Percentiles rank a stretch among this genome's conserved stretches.
Conservation (phyloP, 202 grass and related monocot species). For the Carex arenaria region DNA sequence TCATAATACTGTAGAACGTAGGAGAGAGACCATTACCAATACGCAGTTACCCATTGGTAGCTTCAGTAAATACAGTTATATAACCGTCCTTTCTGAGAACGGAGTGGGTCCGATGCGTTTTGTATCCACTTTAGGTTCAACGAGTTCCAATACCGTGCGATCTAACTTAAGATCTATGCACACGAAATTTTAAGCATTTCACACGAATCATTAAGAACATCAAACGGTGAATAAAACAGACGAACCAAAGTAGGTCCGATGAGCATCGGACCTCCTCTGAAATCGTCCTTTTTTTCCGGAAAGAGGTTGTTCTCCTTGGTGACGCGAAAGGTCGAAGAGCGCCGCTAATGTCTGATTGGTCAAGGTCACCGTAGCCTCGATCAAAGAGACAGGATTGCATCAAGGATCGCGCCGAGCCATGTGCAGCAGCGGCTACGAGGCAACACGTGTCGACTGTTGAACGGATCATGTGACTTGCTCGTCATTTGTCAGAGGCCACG, state of each 20-base stretch:
- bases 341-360: neutral
- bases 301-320: neutral
- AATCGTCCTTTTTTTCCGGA: neutral
- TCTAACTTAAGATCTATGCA: no score
- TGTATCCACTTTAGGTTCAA: no score
- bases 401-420: neutral
- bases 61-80: neutral
- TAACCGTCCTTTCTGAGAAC: neutral
- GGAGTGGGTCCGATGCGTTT: no score
- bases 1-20: neutral
- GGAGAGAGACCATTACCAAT: neutral
- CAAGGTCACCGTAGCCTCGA: neutral
- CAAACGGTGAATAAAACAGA: no score
- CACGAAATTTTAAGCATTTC: no score
- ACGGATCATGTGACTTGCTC: neutral
- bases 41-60: neutral
- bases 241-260: no score
- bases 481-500: slow-evolving; percentile 2
- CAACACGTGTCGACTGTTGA: neutral
- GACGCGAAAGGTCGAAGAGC: neutral
- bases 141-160: no score
- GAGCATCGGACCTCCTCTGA: no score
- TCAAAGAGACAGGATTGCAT: neutral
- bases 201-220: no score
- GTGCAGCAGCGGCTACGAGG: neutral